These are phyloP conservation scores for Camelina laxa DNA, from an alignment of 345 rosid species.

Conservation along the genomic window DNA sequence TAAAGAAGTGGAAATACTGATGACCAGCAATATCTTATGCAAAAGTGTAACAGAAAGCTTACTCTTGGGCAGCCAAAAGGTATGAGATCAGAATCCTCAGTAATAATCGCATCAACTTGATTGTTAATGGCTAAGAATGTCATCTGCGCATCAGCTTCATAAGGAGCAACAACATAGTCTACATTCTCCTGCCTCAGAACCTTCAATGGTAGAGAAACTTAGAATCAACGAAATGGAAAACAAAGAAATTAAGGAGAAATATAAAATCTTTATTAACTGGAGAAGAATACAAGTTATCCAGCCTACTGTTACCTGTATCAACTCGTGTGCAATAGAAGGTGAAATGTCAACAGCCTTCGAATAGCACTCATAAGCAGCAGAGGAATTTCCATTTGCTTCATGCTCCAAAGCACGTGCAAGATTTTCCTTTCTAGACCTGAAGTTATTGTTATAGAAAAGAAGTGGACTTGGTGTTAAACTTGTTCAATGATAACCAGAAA, in stretches of 20 bases:
- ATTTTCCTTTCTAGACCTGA: conserved; percentile 85
- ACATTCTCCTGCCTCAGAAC: conserved; percentile 77
- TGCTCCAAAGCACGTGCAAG: conserved; percentile 84
- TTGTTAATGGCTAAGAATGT: conserved; percentile 80
- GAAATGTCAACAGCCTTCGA: conserved; percentile 96
- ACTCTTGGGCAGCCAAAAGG: conserved; percentile 98
- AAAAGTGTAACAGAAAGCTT: conserved; percentile 44
- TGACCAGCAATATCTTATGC: conserved; percentile 16
- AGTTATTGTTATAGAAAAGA: conserved; percentile 17
- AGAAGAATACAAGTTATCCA: neutral
- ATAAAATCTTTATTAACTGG: neutral
- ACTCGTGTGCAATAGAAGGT: conserved; percentile 83
- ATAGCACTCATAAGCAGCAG: conserved; percentile 90
- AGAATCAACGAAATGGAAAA: conserved; percentile 12
- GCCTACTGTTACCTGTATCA: conserved; percentile 67
- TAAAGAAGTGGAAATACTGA: conserved; percentile 13
- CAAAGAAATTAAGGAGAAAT: conserved; percentile 1
- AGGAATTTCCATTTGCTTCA: conserved; percentile 76
- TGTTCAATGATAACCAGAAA: neutral
- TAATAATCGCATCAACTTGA: conserved; percentile 87
- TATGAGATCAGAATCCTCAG: conserved; percentile 98
- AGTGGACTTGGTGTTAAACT: neutral
- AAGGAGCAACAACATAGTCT: conserved; percentile 85
- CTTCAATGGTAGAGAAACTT: conserved; percentile 49
- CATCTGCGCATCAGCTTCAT: conserved; percentile 99